Evolutionary conservation across 495 filamentous ascomycete species (phyloP).

Genomic region (Elasticomyces elasticus): DNA sequence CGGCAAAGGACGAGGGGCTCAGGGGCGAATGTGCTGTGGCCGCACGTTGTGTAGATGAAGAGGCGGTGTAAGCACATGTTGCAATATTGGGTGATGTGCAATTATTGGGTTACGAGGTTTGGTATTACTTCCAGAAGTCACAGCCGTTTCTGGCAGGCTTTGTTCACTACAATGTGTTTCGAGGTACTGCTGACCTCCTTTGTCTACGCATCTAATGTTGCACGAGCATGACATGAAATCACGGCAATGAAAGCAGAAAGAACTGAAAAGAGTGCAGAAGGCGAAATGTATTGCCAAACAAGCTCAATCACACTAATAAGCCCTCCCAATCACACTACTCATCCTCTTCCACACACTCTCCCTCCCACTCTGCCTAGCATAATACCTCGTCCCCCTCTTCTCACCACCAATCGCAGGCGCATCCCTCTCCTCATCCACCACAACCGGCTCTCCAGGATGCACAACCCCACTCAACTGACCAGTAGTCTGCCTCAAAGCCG

Average conservation of each 20-base stretch:
- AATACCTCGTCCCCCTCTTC: conserved; percentile 2
- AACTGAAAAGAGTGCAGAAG: too few species aligned
- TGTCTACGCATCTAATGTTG: neutral
- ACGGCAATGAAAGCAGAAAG: too few species aligned
- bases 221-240: neutral
- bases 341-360: conserved; percentile 1
- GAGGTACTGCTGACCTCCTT: neutral
- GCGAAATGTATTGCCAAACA: too few species aligned
- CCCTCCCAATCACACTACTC: neutral
- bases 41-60: conserved; percentile 30
- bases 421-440: neutral
- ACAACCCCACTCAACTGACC: too few species aligned
- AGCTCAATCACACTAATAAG: neutral
- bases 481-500: neutral
- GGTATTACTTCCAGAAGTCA: neutral
- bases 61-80: conserved; percentile 33
- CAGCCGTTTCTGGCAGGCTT: conserved; percentile 2
- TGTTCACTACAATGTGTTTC: neutral
- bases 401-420: neutral
- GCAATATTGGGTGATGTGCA: neutral
- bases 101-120: neutral
- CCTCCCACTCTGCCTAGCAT: neutral
- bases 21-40: conserved; percentile 25
- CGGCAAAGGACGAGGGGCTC: conserved; percentile 9
- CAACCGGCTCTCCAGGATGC: neutral